phyloP scores from a whole-genome alignment of 306 rosid genomes.

The Malus sieversii region DNA sequence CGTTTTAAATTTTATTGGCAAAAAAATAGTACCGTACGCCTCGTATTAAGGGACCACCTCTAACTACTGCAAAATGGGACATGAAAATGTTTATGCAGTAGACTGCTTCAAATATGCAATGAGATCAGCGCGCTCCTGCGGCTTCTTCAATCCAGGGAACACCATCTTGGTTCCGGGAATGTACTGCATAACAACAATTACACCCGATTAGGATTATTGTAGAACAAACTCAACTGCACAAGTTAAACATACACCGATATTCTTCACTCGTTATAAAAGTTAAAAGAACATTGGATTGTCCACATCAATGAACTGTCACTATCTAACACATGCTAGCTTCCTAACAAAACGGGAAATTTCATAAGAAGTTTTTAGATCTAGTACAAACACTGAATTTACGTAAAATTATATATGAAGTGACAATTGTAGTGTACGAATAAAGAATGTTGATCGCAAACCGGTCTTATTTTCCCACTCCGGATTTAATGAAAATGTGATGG shows the following conservation, averaged over 20 bases:
- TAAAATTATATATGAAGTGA: not conserved
- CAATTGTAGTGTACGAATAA: not conserved
- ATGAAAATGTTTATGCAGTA: slow-evolving; percentile 35
- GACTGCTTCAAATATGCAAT: slow-evolving; percentile 82
- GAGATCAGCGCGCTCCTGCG: slow-evolving; percentile 91
- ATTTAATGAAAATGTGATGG: too few relatives aligned
- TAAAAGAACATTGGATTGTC: not conserved
- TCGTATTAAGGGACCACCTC: slow-evolving; percentile 19
- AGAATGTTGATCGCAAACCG: not conserved
- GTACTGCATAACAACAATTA: slow-evolving; percentile 44
- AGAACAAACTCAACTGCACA: not conserved
- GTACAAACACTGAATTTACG: not conserved
- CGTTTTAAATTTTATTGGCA: slow-evolving; percentile 36
- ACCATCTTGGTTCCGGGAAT: slow-evolving; percentile 99
- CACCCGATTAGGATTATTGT: not conserved
- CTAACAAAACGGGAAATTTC: not conserved
- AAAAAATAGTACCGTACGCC: slow-evolving; percentile 33
- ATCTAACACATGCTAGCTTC: not conserved
- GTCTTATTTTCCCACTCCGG: too few relatives aligned
- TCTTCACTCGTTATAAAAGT: not conserved
- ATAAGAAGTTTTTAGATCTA: not conserved
- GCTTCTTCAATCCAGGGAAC: slow-evolving; percentile 93
- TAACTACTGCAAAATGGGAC: slow-evolving; percentile 35
- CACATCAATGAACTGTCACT: not conserved
- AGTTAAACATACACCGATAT: too few relatives aligned